Base-by-base conservation (phyloP, 75 land plant species). In the Picea glauca region DNA sequence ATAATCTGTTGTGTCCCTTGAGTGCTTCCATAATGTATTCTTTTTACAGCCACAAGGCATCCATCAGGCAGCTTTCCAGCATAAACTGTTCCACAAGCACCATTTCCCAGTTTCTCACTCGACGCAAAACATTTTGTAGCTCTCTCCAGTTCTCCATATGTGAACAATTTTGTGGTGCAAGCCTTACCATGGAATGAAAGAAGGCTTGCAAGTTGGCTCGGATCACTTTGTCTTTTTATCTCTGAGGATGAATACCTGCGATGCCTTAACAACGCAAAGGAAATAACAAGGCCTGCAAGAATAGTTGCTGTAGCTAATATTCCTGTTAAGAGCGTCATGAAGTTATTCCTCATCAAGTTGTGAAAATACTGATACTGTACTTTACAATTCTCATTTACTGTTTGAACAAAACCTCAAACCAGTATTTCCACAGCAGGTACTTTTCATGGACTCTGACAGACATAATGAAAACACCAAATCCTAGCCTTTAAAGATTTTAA, bases 111-210 rank as follows among this genome's bases (percentile, higher is more conserved):
- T 59, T 68, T 63, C 76, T 70, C 67, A 40, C 61, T 70, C n/a
- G 62, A 58, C n/a, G 86, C 62, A 65, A 84, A 84, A 43, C 67
- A 35, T 72, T 82, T 63, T 21, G 86, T 84, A 32, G 86, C 86
- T 15, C 72, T 64, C 65, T 83, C 76, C 8, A 84, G 79, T 72
- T 84, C 86, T 68, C 57, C 83, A 58, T 77, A 84, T 20, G 84
- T 72, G 67, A 82, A 83, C 7, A 84, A 38, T 20, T 75, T 75
- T 14, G 59, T 75, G 17, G 76, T 30, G 33, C 58, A 75, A 20
- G 74, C 26, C 35, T 61, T 66, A 33, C 77, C 78, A 38, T 66
- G 75, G 74, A 66, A 35, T 8, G 78, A 67, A 77, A 56, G 76
- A 75, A 75, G 76, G 35, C 35, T 57, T 75, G 76, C 76, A 54